Percentiles rank a stretch among this genome's conserved stretches.
These are phyloP conservation scores for Pestalotiopsis sp. DNA, from an alignment of 2,329 filamentous ascomycete genomes.

Conservation along the genomic window DNA sequence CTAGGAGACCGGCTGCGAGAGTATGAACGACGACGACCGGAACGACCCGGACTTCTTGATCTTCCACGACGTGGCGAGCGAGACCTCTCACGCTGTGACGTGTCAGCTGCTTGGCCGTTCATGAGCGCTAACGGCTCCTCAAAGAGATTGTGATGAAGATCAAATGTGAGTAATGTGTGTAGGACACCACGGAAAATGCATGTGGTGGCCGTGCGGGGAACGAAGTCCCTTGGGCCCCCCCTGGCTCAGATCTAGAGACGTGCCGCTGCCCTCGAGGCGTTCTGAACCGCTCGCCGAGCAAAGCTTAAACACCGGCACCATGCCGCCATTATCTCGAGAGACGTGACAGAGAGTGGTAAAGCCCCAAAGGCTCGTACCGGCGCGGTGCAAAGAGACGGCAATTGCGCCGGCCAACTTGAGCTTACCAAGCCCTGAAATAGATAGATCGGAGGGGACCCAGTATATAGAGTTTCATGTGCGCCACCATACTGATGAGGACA, in stretches of 20 bases:
- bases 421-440: not conserved
- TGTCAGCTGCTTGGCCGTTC: slow-evolving; percentile 32
- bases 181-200: not conserved
- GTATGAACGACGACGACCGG: slow-evolving; percentile 73
- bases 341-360: not conserved
- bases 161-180: not conserved
- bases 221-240: not conserved
- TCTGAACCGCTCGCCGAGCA: not conserved
- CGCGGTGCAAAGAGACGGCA: not conserved
- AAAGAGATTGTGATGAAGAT: slow-evolving; percentile 8
- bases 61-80: slow-evolving; percentile 77
- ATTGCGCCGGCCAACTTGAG: not conserved
- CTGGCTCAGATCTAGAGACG: not conserved
- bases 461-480: slow-evolving; percentile 13
- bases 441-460: slow-evolving; percentile 3
- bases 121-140: slow-evolving; percentile 16
- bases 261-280: slow-evolving; percentile 1
- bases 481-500: not conserved
- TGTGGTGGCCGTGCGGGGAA: slow-evolving; percentile 11
- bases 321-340: not conserved
- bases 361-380: not conserved
- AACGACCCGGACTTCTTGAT: slow-evolving; percentile 79
- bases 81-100: slow-evolving; percentile 76
- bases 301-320: not conserved
- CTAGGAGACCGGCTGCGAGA: slow-evolving; percentile 80